Percentiles rank a stretch among this genome's conserved stretches.
Conservation (phyloP, 2,329 filamentous ascomycete genomes). For the Acephala macrosclerotiorum region DNA sequence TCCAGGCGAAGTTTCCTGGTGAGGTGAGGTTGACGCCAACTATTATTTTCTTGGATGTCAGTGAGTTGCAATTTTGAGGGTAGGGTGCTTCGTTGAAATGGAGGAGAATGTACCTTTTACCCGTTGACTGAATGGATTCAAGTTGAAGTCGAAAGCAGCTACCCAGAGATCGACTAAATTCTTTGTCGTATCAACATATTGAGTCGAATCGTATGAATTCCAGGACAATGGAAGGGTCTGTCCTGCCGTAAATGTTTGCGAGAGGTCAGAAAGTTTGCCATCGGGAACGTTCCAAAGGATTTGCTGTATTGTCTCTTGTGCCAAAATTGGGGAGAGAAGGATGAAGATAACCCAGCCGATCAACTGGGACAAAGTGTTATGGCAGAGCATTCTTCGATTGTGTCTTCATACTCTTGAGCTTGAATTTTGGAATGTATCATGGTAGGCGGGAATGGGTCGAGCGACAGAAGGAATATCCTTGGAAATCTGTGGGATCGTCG, state of each 20-base stretch:
- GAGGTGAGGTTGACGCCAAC: slow-evolving; percentile 47
- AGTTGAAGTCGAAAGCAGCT: slow-evolving; percentile 3
- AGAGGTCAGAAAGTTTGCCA: background rate
- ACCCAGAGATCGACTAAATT: slow-evolving; percentile 12
- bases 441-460: background rate
- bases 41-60: slow-evolving; percentile 7
- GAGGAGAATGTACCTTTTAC: background rate
- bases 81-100: background rate
- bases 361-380: background rate
- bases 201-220: background rate
- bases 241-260: slow-evolving; percentile 5
- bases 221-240: slow-evolving; percentile 10
- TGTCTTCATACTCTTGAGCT: background rate
- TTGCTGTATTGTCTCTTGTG: background rate
- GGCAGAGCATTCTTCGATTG: background rate
- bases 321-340: background rate
- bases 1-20: slow-evolving; percentile 36
- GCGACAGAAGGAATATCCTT: background rate
- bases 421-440: background rate
- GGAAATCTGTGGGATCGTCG: background rate
- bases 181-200: slow-evolving; percentile 5
- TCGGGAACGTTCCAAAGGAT: slow-evolving; percentile 13
- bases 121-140: slow-evolving; percentile 4
- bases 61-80: background rate
- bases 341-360: background rate